These are phyloP conservation scores for Hibiscus mutabilis DNA, from an alignment of 345 rosid species.

Conservation along the genomic window DNA sequence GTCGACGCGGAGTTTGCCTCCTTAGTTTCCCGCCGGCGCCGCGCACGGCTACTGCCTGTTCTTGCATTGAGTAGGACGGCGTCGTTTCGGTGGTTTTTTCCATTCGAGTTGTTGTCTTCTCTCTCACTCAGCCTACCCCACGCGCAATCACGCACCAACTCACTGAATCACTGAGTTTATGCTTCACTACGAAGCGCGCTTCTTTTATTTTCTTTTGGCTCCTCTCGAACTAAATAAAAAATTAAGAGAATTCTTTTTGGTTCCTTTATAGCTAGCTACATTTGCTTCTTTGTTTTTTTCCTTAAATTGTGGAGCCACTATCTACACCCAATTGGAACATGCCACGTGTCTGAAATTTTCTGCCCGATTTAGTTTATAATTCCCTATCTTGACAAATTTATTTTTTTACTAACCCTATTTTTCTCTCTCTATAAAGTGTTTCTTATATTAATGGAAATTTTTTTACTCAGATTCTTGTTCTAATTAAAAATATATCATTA, in stretches of 20 bases:
- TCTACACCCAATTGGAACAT: background rate
- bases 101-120: constrained; percentile 5
- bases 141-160: constrained; percentile 7
- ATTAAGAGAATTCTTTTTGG: background rate
- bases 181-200: constrained; percentile 1
- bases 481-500: too few species aligned
- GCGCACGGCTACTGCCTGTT: constrained; percentile 6
- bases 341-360: background rate
- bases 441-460: too few species aligned
- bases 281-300: background rate
- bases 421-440: too few species aligned
- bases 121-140: background rate
- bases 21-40: constrained; percentile 68
- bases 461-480: too few species aligned
- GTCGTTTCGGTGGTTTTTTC: constrained; percentile 25
- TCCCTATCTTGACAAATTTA: too few species aligned
- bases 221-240: background rate
- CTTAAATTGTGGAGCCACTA: background rate
- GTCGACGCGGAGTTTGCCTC: constrained; percentile 24
- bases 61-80: constrained; percentile 18
- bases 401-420: too few species aligned
- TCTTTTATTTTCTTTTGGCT: background rate
- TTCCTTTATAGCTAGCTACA: background rate
- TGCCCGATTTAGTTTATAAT: too few species aligned
- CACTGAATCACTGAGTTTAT: background rate